Conservation (phyloP, 1,284 basidiomycete genomes). For the Inonotus obliquus region DNA sequence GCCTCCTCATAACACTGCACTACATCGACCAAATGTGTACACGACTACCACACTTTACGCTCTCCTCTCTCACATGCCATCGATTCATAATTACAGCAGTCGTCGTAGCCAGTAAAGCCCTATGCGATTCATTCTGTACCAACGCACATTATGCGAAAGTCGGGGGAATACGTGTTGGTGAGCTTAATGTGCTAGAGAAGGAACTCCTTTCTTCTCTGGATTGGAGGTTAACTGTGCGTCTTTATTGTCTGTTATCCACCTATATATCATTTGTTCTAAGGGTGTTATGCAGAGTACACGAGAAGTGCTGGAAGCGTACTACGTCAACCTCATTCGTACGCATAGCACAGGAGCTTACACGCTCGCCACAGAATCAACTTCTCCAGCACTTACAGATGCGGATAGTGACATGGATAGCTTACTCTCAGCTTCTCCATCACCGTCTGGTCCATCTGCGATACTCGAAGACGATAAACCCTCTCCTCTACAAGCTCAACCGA, state of each 20-base stretch:
- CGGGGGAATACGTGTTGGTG: conserved; percentile 83
- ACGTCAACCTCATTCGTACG: conserved; percentile 76
- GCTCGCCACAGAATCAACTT: conserved; percentile 37
- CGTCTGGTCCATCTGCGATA: conserved; percentile 36
- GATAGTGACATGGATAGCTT: conserved; percentile 61
- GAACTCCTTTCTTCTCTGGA: conserved; percentile 88
- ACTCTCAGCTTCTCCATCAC: conserved; percentile 43
- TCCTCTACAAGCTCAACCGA: background rate
- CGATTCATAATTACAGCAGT: conserved; percentile 91
- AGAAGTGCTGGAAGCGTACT: conserved; percentile 79
- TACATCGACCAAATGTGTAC: conserved; percentile 95
- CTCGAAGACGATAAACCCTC: conserved; percentile 17
- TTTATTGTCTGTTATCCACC: conserved; percentile 21
- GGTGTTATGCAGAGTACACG: conserved; percentile 67
- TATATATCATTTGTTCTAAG: background rate
- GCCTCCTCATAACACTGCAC: conserved; percentile 83
- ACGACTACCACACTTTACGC: conserved; percentile 79
- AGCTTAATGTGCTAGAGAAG: conserved; percentile 89
- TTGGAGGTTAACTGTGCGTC: conserved; percentile 87
- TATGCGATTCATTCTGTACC: conserved; percentile 91
- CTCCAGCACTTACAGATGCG: conserved; percentile 24
- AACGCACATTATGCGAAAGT: conserved; percentile 92
- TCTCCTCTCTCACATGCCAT: conserved; percentile 92
- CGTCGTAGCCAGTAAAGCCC: conserved; percentile 83
- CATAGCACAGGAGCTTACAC: conserved; percentile 58